These are phyloP conservation scores for Lodderomyces orthopsilosis DNA, from an alignment of 1,139 yeast genomes.

Conservation along the genomic window DNA sequence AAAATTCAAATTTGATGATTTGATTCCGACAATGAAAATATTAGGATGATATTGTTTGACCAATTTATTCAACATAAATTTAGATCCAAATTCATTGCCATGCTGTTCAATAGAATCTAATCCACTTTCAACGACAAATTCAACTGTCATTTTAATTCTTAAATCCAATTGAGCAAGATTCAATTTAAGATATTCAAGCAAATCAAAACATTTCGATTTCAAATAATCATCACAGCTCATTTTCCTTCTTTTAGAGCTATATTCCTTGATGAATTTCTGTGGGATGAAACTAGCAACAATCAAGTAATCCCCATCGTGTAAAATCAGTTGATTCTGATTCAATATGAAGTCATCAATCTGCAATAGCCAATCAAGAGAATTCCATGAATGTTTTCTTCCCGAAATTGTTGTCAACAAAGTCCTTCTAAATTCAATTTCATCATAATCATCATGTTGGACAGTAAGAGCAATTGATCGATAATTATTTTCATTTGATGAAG, in stretches of 20 bases:
- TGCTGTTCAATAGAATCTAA: constrained; percentile 6
- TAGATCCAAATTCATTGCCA: constrained; percentile 22
- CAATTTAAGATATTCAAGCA: constrained; percentile 38
- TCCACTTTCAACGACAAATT: constrained; percentile 39
- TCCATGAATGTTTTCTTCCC: constrained; percentile 49
- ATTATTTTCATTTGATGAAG: constrained; percentile 39
- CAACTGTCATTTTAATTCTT: constrained; percentile 51
- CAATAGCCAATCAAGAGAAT: constrained; percentile 39
- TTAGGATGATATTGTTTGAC: constrained; percentile 44
- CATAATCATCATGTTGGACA: constrained; percentile 34
- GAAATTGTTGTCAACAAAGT: constrained; percentile 38
- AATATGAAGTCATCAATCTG: constrained; percentile 8
- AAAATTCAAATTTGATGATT: constrained; percentile 41
- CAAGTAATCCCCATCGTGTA: constrained; percentile 39
- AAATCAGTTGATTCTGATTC: constrained; percentile 18
- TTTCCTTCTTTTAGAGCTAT: constrained; percentile 14
- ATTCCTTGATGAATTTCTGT: constrained; percentile 21
- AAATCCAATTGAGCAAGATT: constrained; percentile 20
- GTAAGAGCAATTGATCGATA: constrained; percentile 42
- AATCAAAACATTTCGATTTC: constrained; percentile 36
- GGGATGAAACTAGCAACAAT: constrained; percentile 42
- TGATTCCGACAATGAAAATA: constrained; percentile 38
- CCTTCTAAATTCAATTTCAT: constrained; percentile 19
- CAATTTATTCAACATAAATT: constrained; percentile 36
- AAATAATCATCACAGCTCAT: constrained; percentile 28